Conservation (phyloP, 2,329 filamentous ascomycete species). For the Coleophoma crateriformis region DNA sequence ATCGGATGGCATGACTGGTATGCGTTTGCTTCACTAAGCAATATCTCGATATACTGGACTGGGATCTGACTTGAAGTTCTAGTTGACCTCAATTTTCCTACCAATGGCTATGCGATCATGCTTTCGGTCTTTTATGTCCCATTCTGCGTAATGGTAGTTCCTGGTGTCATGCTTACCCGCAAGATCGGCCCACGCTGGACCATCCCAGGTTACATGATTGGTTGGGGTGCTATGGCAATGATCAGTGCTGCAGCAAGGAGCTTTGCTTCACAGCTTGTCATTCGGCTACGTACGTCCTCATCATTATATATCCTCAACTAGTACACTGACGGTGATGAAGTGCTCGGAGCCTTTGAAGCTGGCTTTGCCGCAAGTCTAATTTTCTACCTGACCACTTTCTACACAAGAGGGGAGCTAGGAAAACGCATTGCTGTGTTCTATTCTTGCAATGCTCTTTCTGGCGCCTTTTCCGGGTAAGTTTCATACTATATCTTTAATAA, state of each 20-base stretch:
- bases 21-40: not conserved
- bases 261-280: not conserved
- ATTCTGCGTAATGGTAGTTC: not conserved
- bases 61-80: not conserved
- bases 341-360: not conserved
- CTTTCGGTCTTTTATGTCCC: not conserved
- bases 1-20: not conserved
- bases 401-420: conserved; percentile 25
- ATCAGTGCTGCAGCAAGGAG: not conserved
- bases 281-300: not conserved
- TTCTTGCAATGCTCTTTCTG: conserved; percentile 31
- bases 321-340: not conserved
- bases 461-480: conserved; percentile 32
- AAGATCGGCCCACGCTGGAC: not conserved
- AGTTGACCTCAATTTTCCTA: not conserved
- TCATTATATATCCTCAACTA: not conserved
- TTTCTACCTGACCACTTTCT: conserved; percentile 27
- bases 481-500: not conserved
- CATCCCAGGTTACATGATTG: not conserved
- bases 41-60: not conserved
- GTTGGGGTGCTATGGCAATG: not conserved
- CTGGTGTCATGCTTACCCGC: not conserved
- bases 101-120: not conserved
- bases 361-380: not conserved
- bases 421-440: conserved; percentile 34